Evolutionary conservation across 352 stramenopile species (phyloP), one percentile per base, ranked within the genome.

Genomic region (Phytophthora gonapodyides): DNA sequence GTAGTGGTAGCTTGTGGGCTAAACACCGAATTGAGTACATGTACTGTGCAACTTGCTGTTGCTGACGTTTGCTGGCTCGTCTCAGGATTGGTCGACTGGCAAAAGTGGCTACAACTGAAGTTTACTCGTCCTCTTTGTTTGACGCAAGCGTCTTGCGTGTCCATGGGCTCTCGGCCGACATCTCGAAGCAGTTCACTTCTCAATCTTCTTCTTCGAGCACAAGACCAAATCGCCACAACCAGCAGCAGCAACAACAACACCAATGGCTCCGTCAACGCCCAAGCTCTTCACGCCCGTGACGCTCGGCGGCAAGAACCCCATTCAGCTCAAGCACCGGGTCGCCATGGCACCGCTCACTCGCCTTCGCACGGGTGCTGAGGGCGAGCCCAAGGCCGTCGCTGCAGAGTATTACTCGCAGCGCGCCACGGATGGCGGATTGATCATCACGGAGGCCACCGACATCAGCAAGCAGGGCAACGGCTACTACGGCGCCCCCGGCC

Each of bases 401-500:
- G 61, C 40, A n/a, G 63, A 70, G 24, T 87, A 87, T 57, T 88
- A 88, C 52, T 60, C 38, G 10, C 73, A 86, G 55, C 69, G 75
- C 15, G 48, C 77, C 5, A 82, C 75, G 12, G 51, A 67, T 36
- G 78, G 77, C 31, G 79, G 72, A 17, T 55, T 86, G 17, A 64
- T 88, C 60, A 78, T 87, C 49, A 64, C 75, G 11, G 77, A 88
- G 65, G 79, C 72, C 19, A 82, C 78, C 1, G 57, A 76, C 43
- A 83, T 86, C 52, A 73, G 36, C 53, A 52, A 60, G 34, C 63
- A 65, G 48, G 76, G 58, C 38, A 61, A 63, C 34, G 67, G 66
- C 15, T 76, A 75, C 43, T 69, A 58, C 10, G 64, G 64, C 34
- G 65, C 71, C 9, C 78, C 77, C 2, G 78, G 77, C 7, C 68